Evolutionary conservation across 176 grass and related monocot species (phyloP), one percentile per base, ranked within the genome.

Genomic region (Microstegium vimineum): DNA sequence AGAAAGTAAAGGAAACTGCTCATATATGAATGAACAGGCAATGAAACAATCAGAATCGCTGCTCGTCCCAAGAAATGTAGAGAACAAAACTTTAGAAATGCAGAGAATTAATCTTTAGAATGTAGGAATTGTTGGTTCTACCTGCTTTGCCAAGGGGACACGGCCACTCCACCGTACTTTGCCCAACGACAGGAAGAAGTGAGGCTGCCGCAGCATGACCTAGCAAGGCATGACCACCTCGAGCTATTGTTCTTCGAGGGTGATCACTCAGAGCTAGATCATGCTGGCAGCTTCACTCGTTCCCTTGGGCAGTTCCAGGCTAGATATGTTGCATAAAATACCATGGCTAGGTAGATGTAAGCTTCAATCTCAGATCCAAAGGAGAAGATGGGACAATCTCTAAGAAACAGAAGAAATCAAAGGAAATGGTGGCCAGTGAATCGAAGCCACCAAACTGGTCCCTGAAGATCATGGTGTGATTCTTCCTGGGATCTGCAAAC

Each of bases 241-340:
- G 23, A 61, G 32, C 12, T 82, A 15, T 31, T 15, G 37, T 20
- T 51, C 42, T 15, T 35, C 64, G 34, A 15, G 45, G 66, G 36
- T 76, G 80, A 85, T 94, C 85, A 89, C 64, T 79, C 85, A 79
- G 62, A 97, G 94, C 90, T 97, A 94, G 94, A 97, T 97, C 94
- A 97, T 97, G 94, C 94, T 97, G 94, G 94, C 94, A 97, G 94
- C 94, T 97, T 97, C 94, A 97, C 92, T 92, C 87, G 69, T 97
- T 97, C 94, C 94, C 87, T 86, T 75, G 92, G 75, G 32, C 94
- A 94, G 34, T 94, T 82, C 8, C 10, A 69, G 4, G 64, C 66
- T 66, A 42, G 16, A 54, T 49, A 52, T 43, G 35, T 79, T 20
- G 80, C 88, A 90, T 90, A 46, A 90, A 90, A 90, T 90, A 79